Conservation (phyloP, 345 rosid species). For the Trapa incisa region DNA sequence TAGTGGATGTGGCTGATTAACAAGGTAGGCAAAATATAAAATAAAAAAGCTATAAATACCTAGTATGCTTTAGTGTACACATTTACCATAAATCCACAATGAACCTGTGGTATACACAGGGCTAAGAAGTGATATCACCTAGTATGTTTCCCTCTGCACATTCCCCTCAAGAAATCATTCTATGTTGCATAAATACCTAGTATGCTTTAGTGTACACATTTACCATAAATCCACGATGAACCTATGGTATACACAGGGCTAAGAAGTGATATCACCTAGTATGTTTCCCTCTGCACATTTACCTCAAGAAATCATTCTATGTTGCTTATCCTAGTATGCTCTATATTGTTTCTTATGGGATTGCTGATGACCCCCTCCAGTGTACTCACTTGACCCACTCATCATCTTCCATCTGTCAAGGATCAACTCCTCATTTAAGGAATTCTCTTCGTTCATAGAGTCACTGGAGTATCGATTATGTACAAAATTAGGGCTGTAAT, state of each 20-base stretch:
- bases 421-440: slow-evolving; percentile 3
- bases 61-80: too few relatives aligned
- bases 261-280: slow-evolving; percentile 2
- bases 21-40: too few relatives aligned
- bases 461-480: background rate
- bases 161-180: too few relatives aligned
- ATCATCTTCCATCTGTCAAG: slow-evolving; percentile 35
- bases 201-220: too few relatives aligned
- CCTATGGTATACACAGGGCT: background rate
- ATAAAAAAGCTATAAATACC: too few relatives aligned
- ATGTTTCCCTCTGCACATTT: slow-evolving; percentile 4
- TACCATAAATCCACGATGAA: background rate
- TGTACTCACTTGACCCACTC: slow-evolving; percentile 14
- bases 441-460: slow-evolving; percentile 1
- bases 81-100: background rate
- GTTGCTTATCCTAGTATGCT: slow-evolving; percentile 6
- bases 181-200: too few relatives aligned
- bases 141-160: slow-evolving; percentile 2
- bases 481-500: background rate
- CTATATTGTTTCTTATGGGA: slow-evolving; percentile 12
- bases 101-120: background rate
- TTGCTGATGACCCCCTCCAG: slow-evolving; percentile 11
- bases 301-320: background rate
- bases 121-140: background rate
- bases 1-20: background rate